Evolutionary conservation across 495 filamentous ascomycete genomes (phyloP).

Genomic region (Aspergillus nanangensis): DNA sequence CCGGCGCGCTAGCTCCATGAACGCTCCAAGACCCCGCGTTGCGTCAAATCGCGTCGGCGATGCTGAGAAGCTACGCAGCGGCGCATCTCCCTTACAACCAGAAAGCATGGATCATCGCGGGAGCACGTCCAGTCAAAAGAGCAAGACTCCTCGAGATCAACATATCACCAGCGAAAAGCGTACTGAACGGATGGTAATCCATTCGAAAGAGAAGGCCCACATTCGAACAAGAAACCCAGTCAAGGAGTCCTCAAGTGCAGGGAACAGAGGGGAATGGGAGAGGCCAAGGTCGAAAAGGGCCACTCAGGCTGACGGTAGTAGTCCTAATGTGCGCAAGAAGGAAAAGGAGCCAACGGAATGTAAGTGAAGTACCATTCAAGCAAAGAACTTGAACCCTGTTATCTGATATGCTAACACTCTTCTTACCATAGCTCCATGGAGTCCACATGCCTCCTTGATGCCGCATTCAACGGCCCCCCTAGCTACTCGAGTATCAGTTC

Average conservation of each 20-base stretch:
- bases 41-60: slow-evolving; percentile 40
- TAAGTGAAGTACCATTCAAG: slow-evolving; percentile 16
- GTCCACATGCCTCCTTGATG: slow-evolving; percentile 74
- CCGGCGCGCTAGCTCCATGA: slow-evolving; percentile 40
- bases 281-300: slow-evolving; percentile 36
- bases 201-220: slow-evolving; percentile 61
- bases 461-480: slow-evolving; percentile 86
- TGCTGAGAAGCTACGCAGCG: slow-evolving; percentile 32
- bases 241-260: slow-evolving; percentile 47
- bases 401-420: slow-evolving; percentile 15
- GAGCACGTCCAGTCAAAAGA: slow-evolving; percentile 33
- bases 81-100: slow-evolving; percentile 28
- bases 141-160: slow-evolving; percentile 28
- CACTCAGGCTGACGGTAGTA: slow-evolving; percentile 33
- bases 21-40: slow-evolving; percentile 44
- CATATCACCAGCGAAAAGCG: slow-evolving; percentile 31
- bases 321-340: slow-evolving; percentile 31
- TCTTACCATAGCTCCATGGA: slow-evolving; percentile 60
- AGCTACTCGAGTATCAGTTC: slow-evolving; percentile 78
- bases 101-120: slow-evolving; percentile 34
- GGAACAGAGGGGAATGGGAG: slow-evolving; percentile 41
- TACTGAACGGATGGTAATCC: slow-evolving; percentile 46
- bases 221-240: slow-evolving; percentile 61
- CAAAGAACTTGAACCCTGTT: neutral
- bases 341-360: slow-evolving; percentile 34